A percentile compares a stretch with the other conserved stretches of the same genome.
These are phyloP conservation scores for Aspergillus eucalypticola DNA, from an alignment of 2,329 filamentous ascomycete species.

Conservation along the genomic window DNA sequence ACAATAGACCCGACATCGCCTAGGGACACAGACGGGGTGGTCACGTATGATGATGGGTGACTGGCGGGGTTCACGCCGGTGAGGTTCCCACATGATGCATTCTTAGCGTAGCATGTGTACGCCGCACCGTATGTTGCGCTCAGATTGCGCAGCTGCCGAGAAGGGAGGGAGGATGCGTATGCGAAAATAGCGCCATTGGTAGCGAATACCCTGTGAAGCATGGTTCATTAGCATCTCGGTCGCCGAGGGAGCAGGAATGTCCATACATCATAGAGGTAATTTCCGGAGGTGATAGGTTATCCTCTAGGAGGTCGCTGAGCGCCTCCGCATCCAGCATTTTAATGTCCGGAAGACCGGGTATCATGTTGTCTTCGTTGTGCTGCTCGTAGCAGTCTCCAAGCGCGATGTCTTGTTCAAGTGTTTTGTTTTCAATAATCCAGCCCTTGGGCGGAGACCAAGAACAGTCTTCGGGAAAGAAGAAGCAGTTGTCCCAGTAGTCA, in stretches of 20 bases:
- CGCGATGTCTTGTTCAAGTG: slow-evolving; percentile 18
- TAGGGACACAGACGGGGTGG: slow-evolving; percentile 42
- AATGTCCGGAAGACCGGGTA: slow-evolving; percentile 44
- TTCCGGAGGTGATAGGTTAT: slow-evolving; percentile 46
- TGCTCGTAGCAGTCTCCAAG: slow-evolving; percentile 16
- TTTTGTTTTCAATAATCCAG: slow-evolving; percentile 30
- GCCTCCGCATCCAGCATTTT: slow-evolving; percentile 47
- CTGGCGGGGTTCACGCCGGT: slow-evolving; percentile 46
- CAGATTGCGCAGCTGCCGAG: slow-evolving; percentile 44
- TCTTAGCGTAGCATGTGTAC: slow-evolving; percentile 46
- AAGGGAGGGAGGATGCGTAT: slow-evolving; percentile 41
- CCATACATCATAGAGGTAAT: slow-evolving; percentile 47
- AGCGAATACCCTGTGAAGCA: slow-evolving; percentile 39
- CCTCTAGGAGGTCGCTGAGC: slow-evolving; percentile 42
- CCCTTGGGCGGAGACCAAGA: slow-evolving; percentile 40
- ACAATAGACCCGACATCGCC: slow-evolving; percentile 48
- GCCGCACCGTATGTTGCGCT: slow-evolving; percentile 47
- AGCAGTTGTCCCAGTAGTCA: slow-evolving; percentile 45
- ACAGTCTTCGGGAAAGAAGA: slow-evolving; percentile 48
- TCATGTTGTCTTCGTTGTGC: slow-evolving; percentile 36
- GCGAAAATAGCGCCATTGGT: slow-evolving; percentile 48
- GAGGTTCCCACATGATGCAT: slow-evolving; percentile 42
- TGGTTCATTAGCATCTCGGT: slow-evolving; percentile 7
- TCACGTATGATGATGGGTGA: slow-evolving; percentile 46
- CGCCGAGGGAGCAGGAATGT: neutral